These are phyloP conservation scores for Jamesozyma gamospora DNA, from an alignment of 805 yeast species.

Conservation along the genomic window DNA sequence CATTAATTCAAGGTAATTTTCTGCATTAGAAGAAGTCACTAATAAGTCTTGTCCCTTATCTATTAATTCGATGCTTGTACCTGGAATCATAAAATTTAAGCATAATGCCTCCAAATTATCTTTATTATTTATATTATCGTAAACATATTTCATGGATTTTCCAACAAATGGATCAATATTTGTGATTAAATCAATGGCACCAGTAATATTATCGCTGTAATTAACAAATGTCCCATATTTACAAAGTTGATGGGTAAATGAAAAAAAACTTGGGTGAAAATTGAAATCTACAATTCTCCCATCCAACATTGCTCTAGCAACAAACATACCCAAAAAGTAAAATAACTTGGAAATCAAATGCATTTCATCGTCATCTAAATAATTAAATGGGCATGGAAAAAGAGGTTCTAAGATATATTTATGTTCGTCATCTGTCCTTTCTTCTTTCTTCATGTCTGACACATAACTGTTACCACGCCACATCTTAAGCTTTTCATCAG, in stretches of 20 bases:
- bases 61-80: constrained; percentile 50
- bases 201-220: constrained; percentile 4
- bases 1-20: constrained; percentile 45
- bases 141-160: constrained; percentile 44
- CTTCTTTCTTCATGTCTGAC: constrained; percentile 9
- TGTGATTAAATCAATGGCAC: constrained; percentile 32
- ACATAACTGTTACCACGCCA: constrained; percentile 49
- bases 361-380: constrained; percentile 28
- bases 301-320: constrained; percentile 81
- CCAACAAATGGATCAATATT: constrained; percentile 51
- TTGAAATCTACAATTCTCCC: constrained; percentile 78
- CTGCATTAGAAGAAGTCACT: constrained; percentile 46
- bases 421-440: constrained; percentile 14
- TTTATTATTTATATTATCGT: constrained; percentile 32
- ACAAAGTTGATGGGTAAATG: constrained; percentile 34
- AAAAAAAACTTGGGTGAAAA: constrained; percentile 63
- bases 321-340: constrained; percentile 63
- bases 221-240: constrained; percentile 6
- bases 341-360: constrained; percentile 32
- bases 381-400: constrained; percentile 59
- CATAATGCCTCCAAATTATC: constrained; percentile 37
- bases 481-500: constrained; percentile 43
- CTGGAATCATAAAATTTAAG: constrained; percentile 68
- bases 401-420: constrained; percentile 36
- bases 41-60: constrained; percentile 43